Evolutionary conservation across 345 rosid species (phyloP), one percentile per base, ranked within the genome.

Genomic region (Raphanus sativus): DNA sequence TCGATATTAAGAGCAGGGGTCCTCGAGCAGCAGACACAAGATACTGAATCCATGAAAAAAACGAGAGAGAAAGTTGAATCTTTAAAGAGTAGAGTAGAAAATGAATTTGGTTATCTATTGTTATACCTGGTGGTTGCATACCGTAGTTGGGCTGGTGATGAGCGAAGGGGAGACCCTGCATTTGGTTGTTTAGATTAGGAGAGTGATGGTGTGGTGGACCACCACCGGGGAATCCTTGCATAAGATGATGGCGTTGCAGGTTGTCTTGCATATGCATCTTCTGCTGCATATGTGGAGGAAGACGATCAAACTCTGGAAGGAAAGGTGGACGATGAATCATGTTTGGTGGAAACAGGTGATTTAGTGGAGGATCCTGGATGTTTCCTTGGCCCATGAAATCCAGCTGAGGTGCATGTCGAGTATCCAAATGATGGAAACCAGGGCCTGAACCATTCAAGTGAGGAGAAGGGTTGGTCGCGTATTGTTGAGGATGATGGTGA

Each of bases 211-310:
- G 77, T 6, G 77, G 83, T 70, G 81, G 78, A 66, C 85, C 88
- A 36, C 88, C 78, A 29, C 90, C 77, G 3, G 90, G 81, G 76
- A 87, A 85, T 75, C 91, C 94, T 42, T 76, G 91, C 66, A 80
- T 74, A 38, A 81, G 80, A 77, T 86, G 94, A 11, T 87, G 78
- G 3, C 85, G 88, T 71, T 90, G 89, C 70, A 88, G 80, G 81
- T 81, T 84, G 62, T 88, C 90, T 34, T 75, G 84, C 78, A 86
- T 73, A 6, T 83, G 95, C 91, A 94, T 86, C 84, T 89, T 94
- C 70, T 86, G 92, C 65, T 86, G 33, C 73, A 87, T 59, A 61
- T 87, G 90, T 75, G 87, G 91, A 25, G 85, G 58, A 32, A 87
- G 83, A 68, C 86, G 85, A 77, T 92, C 94, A 80, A 90, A 89